A percentile compares a stretch with the other conserved stretches of the same genome.
These are phyloP conservation scores for Tricholoma bakamatsutake DNA, from an alignment of 768 basidiomycete genomes.

Conservation along the genomic window DNA sequence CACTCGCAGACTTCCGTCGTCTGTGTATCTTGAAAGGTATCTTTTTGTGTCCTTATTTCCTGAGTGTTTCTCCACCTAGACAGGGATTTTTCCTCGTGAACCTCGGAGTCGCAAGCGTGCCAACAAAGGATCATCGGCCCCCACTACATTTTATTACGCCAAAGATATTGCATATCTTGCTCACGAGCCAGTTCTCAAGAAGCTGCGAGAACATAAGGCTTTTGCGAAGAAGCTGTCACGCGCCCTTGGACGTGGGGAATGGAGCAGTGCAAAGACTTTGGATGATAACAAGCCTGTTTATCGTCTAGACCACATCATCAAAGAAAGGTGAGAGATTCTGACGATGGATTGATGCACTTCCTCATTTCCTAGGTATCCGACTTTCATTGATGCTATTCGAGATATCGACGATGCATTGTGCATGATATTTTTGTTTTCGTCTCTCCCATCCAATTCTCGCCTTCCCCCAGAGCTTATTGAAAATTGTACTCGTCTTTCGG, in stretches of 20 bases:
- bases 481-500: conserved; percentile 84
- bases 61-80: conserved; percentile 1
- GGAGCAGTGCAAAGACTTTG: conserved; percentile 88
- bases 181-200: conserved; percentile 92
- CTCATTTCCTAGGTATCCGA: conserved; percentile 72
- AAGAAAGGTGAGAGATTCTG: conserved; percentile 69
- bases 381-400: conserved; percentile 90
- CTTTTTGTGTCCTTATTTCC: conserved; percentile 13
- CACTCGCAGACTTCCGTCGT: conserved; percentile 92
- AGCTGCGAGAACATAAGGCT: conserved; percentile 94
- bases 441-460: conserved; percentile 80
- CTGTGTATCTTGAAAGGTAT: conserved; percentile 96
- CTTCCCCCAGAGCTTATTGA: conserved; percentile 80
- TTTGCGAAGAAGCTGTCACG: conserved; percentile 95
- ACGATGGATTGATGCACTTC: conserved; percentile 5
- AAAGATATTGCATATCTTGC: conserved; percentile 98
- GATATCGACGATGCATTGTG: conserved; percentile 97
- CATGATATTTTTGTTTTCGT: conserved; percentile 90
- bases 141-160: conserved; percentile 95
- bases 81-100: conserved; percentile 97
- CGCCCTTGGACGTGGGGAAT: conserved; percentile 91
- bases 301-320: conserved; percentile 91
- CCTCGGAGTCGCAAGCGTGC: conserved; percentile 87
- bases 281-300: conserved; percentile 93
- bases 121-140: conserved; percentile 96